Evolutionary conservation across 495 filamentous ascomycete genomes (phyloP).

Genomic region (Ascodesmis nigricans): DNA sequence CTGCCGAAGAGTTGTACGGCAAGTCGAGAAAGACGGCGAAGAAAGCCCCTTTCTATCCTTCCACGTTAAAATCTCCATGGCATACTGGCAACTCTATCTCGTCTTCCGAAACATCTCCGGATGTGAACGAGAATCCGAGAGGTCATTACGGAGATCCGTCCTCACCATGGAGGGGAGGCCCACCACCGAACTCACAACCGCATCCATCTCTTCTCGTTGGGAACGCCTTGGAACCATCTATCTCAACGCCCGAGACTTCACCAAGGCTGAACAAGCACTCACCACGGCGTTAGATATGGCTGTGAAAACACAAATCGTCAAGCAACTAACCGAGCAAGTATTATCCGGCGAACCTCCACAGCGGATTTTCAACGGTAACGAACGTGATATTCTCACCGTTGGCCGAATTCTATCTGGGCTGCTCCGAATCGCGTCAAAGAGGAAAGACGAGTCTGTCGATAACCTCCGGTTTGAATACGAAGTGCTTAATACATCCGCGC

Average conservation of each 20-base stretch:
- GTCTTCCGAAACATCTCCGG: conserved; percentile 14
- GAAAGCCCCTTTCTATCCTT: conserved; percentile 3
- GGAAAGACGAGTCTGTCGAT: conserved; percentile 9
- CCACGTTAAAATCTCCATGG: conserved; percentile 20
- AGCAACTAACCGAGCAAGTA: conserved; percentile 10
- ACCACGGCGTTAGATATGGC: no score
- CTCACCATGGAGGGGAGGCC: conserved; percentile 12
- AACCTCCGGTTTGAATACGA: conserved; percentile 16
- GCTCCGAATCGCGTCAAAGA: conserved; percentile 17
- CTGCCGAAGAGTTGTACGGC: conserved; percentile 3
- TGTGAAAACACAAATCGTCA: conserved; percentile 12
- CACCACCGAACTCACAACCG: conserved; percentile 7
- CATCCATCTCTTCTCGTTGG: conserved; percentile 12
- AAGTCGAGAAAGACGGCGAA: neutral
- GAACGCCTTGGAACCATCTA: conserved; percentile 15
- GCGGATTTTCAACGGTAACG: neutral
- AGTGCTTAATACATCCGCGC: conserved; percentile 8
- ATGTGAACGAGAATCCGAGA: conserved; percentile 11
- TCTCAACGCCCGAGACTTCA: conserved; percentile 13
- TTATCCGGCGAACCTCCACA: conserved; percentile 7
- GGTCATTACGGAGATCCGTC: conserved; percentile 12
- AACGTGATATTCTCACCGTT: conserved; percentile 5
- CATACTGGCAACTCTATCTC: conserved; percentile 18
- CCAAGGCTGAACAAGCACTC: conserved; percentile 13
- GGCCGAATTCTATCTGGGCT: conserved; percentile 15